Conservation (phyloP, 2,329 filamentous ascomycete species). For the Neonectria sp. region DNA sequence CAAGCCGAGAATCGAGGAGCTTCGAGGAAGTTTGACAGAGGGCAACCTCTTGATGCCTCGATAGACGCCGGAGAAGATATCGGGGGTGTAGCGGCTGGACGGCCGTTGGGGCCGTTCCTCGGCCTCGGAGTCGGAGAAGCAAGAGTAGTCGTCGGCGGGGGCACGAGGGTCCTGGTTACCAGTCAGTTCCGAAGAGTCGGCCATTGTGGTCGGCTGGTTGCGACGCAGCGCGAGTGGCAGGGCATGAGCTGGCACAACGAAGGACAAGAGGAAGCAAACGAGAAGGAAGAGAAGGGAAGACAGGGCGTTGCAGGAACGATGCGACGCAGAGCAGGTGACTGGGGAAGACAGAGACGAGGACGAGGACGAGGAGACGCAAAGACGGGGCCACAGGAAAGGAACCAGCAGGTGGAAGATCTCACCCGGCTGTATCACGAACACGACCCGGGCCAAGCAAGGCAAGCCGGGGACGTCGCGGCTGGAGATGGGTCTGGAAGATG, state of each 20-base stretch:
- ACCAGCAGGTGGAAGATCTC: constrained; percentile 35
- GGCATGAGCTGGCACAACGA: constrained; percentile 33
- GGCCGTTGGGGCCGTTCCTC: constrained; percentile 54
- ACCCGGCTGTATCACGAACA: constrained; percentile 45
- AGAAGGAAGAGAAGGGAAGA: constrained; percentile 5
- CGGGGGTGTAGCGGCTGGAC: constrained; percentile 56
- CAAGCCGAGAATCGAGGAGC: constrained; percentile 60
- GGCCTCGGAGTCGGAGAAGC: constrained; percentile 61
- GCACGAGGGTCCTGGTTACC: constrained; percentile 47
- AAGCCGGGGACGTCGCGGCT: constrained; percentile 46
- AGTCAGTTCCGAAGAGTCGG: constrained; percentile 51
- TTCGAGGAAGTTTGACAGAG: constrained; percentile 59
- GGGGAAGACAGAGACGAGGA: constrained; percentile 7
- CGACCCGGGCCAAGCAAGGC: constrained; percentile 41
- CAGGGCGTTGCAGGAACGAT: constrained; percentile 9
- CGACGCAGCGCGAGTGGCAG: constrained; percentile 27
- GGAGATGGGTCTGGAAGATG: constrained; percentile 44
- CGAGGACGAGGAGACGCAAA: constrained; percentile 17
- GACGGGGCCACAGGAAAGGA: constrained; percentile 33
- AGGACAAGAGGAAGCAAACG: constrained; percentile 3
- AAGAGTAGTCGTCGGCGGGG: constrained; percentile 51
- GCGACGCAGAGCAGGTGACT: constrained; percentile 9
- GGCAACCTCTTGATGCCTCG: constrained; percentile 66
- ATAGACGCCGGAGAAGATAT: constrained; percentile 67
- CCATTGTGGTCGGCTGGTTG: constrained; percentile 42